phyloP scores from a whole-genome alignment of 495 filamentous ascomycete genomes.

The Xylaria flabelliformis region DNA sequence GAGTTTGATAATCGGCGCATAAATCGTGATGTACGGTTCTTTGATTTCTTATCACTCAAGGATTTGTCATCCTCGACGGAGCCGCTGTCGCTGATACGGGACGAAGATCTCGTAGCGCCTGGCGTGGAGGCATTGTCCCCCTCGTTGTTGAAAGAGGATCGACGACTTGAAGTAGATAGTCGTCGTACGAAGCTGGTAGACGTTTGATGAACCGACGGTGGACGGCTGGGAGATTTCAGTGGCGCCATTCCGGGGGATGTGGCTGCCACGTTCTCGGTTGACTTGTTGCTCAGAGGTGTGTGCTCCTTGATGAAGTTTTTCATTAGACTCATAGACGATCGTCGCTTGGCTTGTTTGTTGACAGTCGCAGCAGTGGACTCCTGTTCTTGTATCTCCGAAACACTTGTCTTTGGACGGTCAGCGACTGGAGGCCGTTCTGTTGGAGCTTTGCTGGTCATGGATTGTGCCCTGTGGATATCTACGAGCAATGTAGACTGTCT shows the following conservation, averaged over 20 bases:
- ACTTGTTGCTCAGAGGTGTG: conserved; percentile 48
- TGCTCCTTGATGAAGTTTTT: conserved; percentile 61
- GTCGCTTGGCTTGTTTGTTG: conserved; percentile 42
- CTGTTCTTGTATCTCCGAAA: conserved; percentile 50
- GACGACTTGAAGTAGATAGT: conserved; percentile 53
- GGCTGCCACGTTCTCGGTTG: conserved; percentile 47
- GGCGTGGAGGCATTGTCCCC: conserved; percentile 32
- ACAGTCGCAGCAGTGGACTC: conserved; percentile 31
- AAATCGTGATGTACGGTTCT: conserved; percentile 72
- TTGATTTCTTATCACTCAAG: conserved; percentile 61
- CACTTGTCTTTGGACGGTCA: conserved; percentile 36
- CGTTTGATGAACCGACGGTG: conserved; percentile 47
- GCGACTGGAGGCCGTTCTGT: conserved; percentile 30
- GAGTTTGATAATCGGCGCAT: conserved; percentile 80
- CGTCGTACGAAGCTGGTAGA: conserved; percentile 43
- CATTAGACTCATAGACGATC: conserved; percentile 58
- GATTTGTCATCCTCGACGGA: conserved; percentile 43
- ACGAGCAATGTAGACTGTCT: conserved; percentile 76
- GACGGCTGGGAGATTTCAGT: conserved; percentile 51
- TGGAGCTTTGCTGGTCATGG: conserved; percentile 26
- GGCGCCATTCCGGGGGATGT: conserved; percentile 35
- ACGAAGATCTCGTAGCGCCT: conserved; percentile 37
- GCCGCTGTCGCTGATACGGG: conserved; percentile 40
- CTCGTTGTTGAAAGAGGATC: conserved; percentile 48
- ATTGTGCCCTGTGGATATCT: conserved; percentile 64